phyloP scores from a whole-genome alignment of 176 grass and related monocot genomes.

The Calamus simplicifolius region DNA sequence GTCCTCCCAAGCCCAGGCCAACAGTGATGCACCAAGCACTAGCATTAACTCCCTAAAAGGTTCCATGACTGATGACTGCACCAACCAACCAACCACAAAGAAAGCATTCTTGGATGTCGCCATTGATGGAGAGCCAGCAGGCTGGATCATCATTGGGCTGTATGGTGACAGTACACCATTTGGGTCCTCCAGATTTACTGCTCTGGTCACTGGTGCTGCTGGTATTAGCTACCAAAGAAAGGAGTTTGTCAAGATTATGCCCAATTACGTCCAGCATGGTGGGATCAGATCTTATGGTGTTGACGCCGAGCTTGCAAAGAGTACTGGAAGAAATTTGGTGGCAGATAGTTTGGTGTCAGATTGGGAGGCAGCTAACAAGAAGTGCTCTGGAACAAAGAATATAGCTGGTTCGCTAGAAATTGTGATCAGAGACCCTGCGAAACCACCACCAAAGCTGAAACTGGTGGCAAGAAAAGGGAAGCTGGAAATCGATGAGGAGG shows the following conservation, averaged over 20 bases:
- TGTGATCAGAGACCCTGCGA: too few relatives aligned
- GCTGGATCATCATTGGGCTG: slow-evolving; percentile 63
- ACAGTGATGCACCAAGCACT: not conserved
- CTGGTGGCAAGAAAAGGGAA: slow-evolving; percentile 65
- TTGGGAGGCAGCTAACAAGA: too few relatives aligned
- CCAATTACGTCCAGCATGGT: slow-evolving; percentile 73
- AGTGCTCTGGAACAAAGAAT: too few relatives aligned
- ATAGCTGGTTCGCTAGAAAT: too few relatives aligned
- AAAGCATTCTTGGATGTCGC: slow-evolving; percentile 79
- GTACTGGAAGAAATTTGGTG: too few relatives aligned
- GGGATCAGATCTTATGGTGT: slow-evolving; percentile 67
- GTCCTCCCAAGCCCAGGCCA: slow-evolving; percentile 12
- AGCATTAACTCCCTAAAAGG: slow-evolving; percentile 6
- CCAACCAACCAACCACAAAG: slow-evolving; percentile 15
- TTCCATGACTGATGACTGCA: slow-evolving; percentile 13
- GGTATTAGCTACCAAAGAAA: slow-evolving; percentile 82
- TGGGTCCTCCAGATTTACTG: slow-evolving; percentile 51
- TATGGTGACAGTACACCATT: slow-evolving; percentile 41
- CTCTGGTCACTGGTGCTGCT: slow-evolving; percentile 31
- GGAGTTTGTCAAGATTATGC: slow-evolving; percentile 84
- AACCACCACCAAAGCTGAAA: slow-evolving; percentile 72
- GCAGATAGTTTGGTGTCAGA: too few relatives aligned
- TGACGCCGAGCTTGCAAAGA: too few relatives aligned
- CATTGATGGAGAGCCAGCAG: slow-evolving; percentile 72
- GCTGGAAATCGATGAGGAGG: slow-evolving; percentile 64